These are phyloP conservation scores for Xylariaceae sp. DNA, from an alignment of 2,329 filamentous ascomycete species.

Conservation along the genomic window DNA sequence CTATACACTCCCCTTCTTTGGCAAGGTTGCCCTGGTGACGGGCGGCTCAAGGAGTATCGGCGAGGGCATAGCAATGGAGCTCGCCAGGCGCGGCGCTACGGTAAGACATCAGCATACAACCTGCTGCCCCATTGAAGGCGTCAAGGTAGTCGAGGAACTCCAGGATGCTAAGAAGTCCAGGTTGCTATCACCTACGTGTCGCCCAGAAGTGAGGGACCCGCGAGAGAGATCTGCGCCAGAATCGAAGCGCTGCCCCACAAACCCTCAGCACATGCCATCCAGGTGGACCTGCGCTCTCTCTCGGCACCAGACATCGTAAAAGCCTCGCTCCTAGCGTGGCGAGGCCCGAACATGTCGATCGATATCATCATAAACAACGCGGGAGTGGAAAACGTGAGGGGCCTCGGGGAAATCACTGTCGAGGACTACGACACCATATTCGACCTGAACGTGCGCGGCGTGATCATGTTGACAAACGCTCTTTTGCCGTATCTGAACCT, in stretches of 20 bases:
- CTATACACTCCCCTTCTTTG: slow-evolving; percentile 28
- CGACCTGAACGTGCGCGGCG: slow-evolving; percentile 53
- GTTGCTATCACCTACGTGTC: slow-evolving; percentile 59
- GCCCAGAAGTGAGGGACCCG: slow-evolving; percentile 55
- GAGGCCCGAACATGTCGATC: slow-evolving; percentile 19
- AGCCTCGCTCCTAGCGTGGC: slow-evolving; percentile 20
- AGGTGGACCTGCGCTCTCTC: slow-evolving; percentile 26
- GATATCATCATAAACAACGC: slow-evolving; percentile 41
- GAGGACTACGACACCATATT: slow-evolving; percentile 53
- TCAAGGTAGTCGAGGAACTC: no score
- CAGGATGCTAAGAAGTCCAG: slow-evolving; percentile 14
- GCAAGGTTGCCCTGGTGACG: slow-evolving; percentile 41
- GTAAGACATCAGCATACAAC: slow-evolving; percentile 13
- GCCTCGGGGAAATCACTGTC: slow-evolving; percentile 40
- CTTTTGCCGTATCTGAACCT: slow-evolving; percentile 47
- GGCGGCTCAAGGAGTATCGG: slow-evolving; percentile 32
- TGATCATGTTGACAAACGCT: slow-evolving; percentile 50
- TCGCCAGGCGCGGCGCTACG: slow-evolving; percentile 35
- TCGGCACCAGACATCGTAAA: slow-evolving; percentile 24
- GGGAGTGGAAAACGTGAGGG: slow-evolving; percentile 34
- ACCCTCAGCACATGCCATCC: slow-evolving; percentile 19
- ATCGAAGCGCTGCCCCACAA: slow-evolving; percentile 48
- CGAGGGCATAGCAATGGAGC: slow-evolving; percentile 36
- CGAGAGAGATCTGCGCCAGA: slow-evolving; percentile 55
- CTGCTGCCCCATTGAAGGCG: background rate